Evolutionary conservation across 2,329 filamentous ascomycete species (phyloP).

Genomic region (Aspergillus sp.): DNA sequence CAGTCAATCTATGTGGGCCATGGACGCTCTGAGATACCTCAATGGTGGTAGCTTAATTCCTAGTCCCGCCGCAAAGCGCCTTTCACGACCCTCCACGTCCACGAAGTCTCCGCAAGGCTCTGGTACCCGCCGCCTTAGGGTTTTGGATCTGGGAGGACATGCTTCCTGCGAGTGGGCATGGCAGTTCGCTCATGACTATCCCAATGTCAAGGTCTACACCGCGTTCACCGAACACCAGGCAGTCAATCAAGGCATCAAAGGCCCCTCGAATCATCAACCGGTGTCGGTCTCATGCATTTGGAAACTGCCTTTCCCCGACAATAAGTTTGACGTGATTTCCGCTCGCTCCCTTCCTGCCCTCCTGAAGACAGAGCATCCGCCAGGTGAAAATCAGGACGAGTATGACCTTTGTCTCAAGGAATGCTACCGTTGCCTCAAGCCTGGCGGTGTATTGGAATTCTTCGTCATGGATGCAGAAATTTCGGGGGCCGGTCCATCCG

Average conservation of each 20-base stretch:
- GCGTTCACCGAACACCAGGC: conserved; percentile 74
- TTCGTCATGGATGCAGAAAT: conserved; percentile 86
- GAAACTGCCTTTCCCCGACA: conserved; percentile 78
- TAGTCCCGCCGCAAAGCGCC: conserved; percentile 48
- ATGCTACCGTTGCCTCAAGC: conserved; percentile 87
- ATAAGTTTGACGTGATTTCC: conserved; percentile 88
- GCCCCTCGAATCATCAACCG: conserved; percentile 83
- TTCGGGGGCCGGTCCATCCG: conserved; percentile 76
- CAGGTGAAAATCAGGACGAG: conserved; percentile 72
- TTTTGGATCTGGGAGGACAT: conserved; percentile 85
- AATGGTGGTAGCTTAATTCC: conserved; percentile 61
- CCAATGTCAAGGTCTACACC: conserved; percentile 82
- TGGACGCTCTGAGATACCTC: conserved; percentile 61
- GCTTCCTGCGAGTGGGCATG: conserved; percentile 92
- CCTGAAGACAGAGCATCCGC: conserved; percentile 67
- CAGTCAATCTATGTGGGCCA: conserved; percentile 59
- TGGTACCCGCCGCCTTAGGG: conserved; percentile 55
- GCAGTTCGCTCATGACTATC: conserved; percentile 84
- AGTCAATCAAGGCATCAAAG: conserved; percentile 73
- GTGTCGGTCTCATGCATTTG: conserved; percentile 75
- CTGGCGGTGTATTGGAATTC: conserved; percentile 90
- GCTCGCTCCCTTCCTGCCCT: conserved; percentile 82
- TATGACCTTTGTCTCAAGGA: conserved; percentile 83
- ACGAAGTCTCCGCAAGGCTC: conserved; percentile 23
- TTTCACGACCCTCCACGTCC: conserved; percentile 30